A percentile compares a stretch with the other conserved stretches of the same genome.
Evolutionary conservation across 495 filamentous ascomycete species (phyloP).

Genomic region (Parathielavia hyrcaniae): DNA sequence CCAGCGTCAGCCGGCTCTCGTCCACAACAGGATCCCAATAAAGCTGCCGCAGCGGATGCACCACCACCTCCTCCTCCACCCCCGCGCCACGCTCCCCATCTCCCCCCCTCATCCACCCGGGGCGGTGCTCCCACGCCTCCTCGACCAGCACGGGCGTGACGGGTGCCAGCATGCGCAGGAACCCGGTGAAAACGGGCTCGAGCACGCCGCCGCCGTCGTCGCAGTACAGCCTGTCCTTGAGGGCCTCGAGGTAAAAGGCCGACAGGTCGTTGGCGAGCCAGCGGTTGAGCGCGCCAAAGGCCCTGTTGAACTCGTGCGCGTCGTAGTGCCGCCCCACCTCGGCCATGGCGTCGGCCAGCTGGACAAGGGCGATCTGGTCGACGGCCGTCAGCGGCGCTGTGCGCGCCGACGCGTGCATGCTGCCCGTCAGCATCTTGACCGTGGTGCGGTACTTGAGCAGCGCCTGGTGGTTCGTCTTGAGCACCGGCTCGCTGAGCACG

Average conservation of each 20-base stretch:
- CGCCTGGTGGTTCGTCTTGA: constrained; percentile 64
- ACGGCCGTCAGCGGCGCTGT: constrained; percentile 44
- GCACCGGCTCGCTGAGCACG: constrained; percentile 64
- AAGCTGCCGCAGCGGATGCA: constrained; percentile 40
- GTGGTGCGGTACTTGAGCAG: constrained; percentile 82
- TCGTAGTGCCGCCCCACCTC: constrained; percentile 57
- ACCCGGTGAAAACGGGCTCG: constrained; percentile 58
- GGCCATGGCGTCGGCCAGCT: constrained; percentile 57
- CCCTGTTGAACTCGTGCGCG: constrained; percentile 78
- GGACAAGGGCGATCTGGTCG: constrained; percentile 71
- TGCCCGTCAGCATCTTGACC: constrained; percentile 81
- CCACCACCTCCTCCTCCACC: constrained; percentile 33
- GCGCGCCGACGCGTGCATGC: constrained; percentile 55
- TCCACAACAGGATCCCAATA: constrained; percentile 39
- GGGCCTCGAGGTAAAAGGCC: constrained; percentile 83
- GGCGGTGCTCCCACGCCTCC: constrained; percentile 77
- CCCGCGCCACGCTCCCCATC: too few relatives aligned
- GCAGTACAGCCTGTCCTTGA: constrained; percentile 88
- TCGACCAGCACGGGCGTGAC: constrained; percentile 79
- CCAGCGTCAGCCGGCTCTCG: constrained; percentile 25
- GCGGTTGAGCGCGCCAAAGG: constrained; percentile 59
- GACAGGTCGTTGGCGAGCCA: constrained; percentile 81
- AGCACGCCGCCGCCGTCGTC: constrained; percentile 62
- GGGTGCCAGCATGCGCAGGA: constrained; percentile 72
- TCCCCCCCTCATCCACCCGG: constrained; percentile 53